These are phyloP conservation scores for Emericellopsis atlantica DNA, from an alignment of 2,329 filamentous ascomycete species.

Conservation along the genomic window DNA sequence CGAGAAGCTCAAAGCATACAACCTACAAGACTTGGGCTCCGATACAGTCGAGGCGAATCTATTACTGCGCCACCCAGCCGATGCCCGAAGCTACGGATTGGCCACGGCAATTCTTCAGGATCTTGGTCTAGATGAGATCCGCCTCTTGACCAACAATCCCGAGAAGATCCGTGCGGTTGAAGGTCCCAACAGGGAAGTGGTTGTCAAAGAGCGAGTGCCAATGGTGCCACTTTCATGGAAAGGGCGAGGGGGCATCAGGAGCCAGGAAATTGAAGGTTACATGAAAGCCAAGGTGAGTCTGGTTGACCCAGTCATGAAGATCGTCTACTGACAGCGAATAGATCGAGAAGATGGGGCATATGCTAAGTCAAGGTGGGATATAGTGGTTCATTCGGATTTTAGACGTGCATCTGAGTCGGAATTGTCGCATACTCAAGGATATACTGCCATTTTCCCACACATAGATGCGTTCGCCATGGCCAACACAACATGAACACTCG, in stretches of 20 bases:
- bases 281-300: slow-evolving; percentile 78
- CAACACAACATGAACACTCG: too few relatives aligned
- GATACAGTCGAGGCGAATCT: slow-evolving; percentile 97
- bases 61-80: slow-evolving; percentile 79
- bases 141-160: slow-evolving; percentile 89
- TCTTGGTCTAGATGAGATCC: slow-evolving; percentile 65
- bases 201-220: slow-evolving; percentile 78
- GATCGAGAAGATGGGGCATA: slow-evolving; percentile 84
- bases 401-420: background rate
- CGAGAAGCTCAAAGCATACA: slow-evolving; percentile 96
- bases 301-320: background rate
- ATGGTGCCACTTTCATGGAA: slow-evolving; percentile 96
- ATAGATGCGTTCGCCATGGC: too few relatives aligned
- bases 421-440: background rate
- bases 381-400: background rate
- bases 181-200: slow-evolving; percentile 75
- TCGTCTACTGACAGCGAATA: slow-evolving; percentile 17
- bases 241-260: slow-evolving; percentile 69
- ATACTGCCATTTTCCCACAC: too few relatives aligned
- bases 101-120: slow-evolving; percentile 90
- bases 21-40: slow-evolving; percentile 90
- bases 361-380: slow-evolving; percentile 44
- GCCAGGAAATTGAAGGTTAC: slow-evolving; percentile 86
- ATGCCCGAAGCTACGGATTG: slow-evolving; percentile 89
- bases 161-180: slow-evolving; percentile 94